Conservation (phyloP, 2,329 filamentous ascomycete species). For the Xylariaceae sp. region DNA sequence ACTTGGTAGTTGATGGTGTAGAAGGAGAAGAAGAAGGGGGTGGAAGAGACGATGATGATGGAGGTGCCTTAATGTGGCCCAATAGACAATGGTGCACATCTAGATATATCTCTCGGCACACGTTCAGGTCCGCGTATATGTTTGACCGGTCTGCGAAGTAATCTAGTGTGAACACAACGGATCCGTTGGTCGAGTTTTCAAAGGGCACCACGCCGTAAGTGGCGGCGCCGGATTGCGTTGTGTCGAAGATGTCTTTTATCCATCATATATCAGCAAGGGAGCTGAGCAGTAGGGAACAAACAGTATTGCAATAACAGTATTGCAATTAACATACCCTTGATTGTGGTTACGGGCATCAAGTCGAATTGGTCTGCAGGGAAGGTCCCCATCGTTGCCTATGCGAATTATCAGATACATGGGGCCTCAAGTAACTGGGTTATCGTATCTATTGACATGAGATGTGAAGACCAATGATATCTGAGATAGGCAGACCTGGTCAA, state of each 20-base stretch:
- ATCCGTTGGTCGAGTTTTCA: slow-evolving; percentile 95
- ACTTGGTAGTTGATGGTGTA: neutral
- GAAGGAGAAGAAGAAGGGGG: neutral
- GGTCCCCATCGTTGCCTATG: slow-evolving; percentile 53
- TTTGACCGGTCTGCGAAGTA: slow-evolving; percentile 78
- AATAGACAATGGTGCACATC: slow-evolving; percentile 89
- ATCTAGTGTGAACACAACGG: slow-evolving; percentile 88
- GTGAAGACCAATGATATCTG: slow-evolving; percentile 29
- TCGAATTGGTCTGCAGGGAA: slow-evolving; percentile 58
- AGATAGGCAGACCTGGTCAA: neutral
- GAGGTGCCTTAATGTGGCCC: slow-evolving; percentile 50
- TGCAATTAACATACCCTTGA: slow-evolving; percentile 47
- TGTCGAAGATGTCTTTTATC: slow-evolving; percentile 74
- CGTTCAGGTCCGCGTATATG: slow-evolving; percentile 70
- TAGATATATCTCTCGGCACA: slow-evolving; percentile 86
- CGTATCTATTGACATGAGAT: too few species aligned
- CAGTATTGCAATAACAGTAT: neutral
- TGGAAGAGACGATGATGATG: slow-evolving; percentile 4
- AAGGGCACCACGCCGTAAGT: slow-evolving; percentile 86
- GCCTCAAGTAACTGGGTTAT: neutral
- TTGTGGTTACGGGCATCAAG: slow-evolving; percentile 58
- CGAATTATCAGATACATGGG: neutral
- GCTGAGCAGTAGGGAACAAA: neutral
- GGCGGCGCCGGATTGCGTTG: slow-evolving; percentile 71
- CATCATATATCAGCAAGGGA: neutral